Base-by-base conservation (phyloP, 140 eudicot genomes). In the Stevia rebaudiana region DNA sequence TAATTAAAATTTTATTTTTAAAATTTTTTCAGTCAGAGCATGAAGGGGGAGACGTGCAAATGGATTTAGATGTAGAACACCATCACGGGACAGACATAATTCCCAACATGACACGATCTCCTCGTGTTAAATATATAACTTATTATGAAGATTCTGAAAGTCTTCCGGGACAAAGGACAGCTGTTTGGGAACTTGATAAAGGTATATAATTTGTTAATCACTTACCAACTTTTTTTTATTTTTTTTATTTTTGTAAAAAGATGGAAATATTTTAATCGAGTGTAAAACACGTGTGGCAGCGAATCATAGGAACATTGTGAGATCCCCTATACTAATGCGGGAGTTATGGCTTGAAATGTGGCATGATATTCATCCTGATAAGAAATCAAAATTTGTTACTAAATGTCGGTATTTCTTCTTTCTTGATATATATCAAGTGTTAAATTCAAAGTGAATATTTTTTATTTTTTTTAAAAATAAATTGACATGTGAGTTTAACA, bases 271-370 rank as follows among this genome's bases (percentile, higher is more conserved):
- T 50, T 52, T 51, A 41, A 39, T 8, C 16, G 1, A 11, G 47
- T 33, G 16, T 37, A 30, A 52, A 35, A 73, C 35, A 44, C 13
- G 67, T 44, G 18, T 23, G 71, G 74, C 81, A 90, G 98, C 94
- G 56, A 90, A 81, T 51, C 98, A 90, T 74, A 80, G 98, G 79
- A 87, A 90, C 71, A 90, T 90, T 53, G 95, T 87, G 47, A 84
- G 94, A 58, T 80, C 90, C 30, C 81, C 98, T 64, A 84, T 75
- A 54, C 76, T 91, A 13, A 91, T 91, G 96, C 83, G 98, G 70
- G 98, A 91, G 74, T 71, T 91, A 63, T 87, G 98, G 98, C 97
- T 90, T 53, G 97, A 90, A 82, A 84, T 87, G 88, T 90, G 97
- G 96, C 98, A 91, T 77, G 98, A 91, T 76, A 82, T 74, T 69